Percentiles rank a stretch among this genome's conserved stretches.
phyloP scores from a whole-genome alignment of 179 eudicot genomes.

The Spergularia azorica region DNA sequence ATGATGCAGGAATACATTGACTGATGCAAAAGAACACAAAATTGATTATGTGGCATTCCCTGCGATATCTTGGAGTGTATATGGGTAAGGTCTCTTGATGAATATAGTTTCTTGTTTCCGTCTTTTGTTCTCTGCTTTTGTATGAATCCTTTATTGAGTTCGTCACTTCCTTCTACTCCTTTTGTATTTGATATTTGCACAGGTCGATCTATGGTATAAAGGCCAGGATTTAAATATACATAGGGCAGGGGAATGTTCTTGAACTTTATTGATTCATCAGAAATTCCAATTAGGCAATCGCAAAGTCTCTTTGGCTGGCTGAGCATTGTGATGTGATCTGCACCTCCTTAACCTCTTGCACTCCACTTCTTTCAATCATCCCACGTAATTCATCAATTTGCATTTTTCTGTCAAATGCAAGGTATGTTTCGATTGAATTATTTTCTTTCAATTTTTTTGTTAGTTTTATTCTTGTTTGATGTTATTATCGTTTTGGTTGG shows the following conservation, averaged over 20 bases:
- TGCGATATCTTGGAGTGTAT: constrained; percentile 84
- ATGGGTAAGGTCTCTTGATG: constrained; percentile 47
- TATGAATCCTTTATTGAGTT: neutral
- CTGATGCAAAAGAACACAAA: constrained; percentile 71
- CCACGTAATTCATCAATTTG: no score
- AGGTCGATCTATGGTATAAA: no score
- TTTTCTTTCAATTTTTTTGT: no score
- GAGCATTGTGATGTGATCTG: constrained; percentile 56
- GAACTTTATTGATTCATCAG: constrained; percentile 18
- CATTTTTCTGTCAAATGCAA: no score
- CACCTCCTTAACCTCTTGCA: constrained; percentile 42
- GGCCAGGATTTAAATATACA: no score
- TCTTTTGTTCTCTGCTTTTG: neutral
- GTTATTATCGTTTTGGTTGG: no score
- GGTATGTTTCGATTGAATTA: no score
- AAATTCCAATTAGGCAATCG: constrained; percentile 31
- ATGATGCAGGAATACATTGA: constrained; percentile 66
- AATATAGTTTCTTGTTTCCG: neutral
- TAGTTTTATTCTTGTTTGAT: no score
- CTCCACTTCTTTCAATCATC: constrained; percentile 39
- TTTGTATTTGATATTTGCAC: no score
- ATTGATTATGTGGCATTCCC: constrained; percentile 80
- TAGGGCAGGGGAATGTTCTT: no score
- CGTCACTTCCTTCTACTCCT: no score
- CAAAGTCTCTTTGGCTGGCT: constrained; percentile 36